Conservation (phyloP, 2,329 filamentous ascomycete species). For the Coniochaeta sp. region DNA sequence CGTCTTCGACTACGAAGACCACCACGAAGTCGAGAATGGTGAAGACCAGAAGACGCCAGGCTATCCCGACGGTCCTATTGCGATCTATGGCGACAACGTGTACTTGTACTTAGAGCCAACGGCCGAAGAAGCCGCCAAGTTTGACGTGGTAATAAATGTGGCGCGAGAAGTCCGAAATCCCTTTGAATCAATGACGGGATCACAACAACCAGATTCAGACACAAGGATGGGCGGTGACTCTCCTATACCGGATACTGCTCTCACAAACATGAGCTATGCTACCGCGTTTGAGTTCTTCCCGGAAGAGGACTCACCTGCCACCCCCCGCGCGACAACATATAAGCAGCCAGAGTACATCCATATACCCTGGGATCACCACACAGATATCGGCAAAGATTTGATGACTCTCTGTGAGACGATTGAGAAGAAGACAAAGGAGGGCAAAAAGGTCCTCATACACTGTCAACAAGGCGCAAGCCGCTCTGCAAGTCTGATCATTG, state of each 20-base stretch:
- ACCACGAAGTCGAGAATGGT: slow-evolving; percentile 62
- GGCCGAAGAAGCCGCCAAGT: slow-evolving; percentile 66
- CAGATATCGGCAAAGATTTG: slow-evolving; percentile 72
- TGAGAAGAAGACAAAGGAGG: slow-evolving; percentile 62
- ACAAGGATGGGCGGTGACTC: slow-evolving; percentile 31
- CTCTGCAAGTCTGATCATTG: slow-evolving; percentile 79
- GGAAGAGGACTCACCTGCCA: slow-evolving; percentile 45
- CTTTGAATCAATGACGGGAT: slow-evolving; percentile 37
- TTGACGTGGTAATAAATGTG: slow-evolving; percentile 80
- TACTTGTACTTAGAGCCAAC: slow-evolving; percentile 77
- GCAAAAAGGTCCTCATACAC: slow-evolving; percentile 75
- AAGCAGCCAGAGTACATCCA: slow-evolving; percentile 75
- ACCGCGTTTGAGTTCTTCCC: slow-evolving; percentile 54
- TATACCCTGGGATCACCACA: slow-evolving; percentile 84
- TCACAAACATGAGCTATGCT: slow-evolving; percentile 49
- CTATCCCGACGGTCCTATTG: slow-evolving; percentile 75
- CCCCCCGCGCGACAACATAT: slow-evolving; percentile 43
- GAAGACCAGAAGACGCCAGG: slow-evolving; percentile 76
- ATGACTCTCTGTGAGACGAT: slow-evolving; percentile 70
- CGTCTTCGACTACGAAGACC: slow-evolving; percentile 52
- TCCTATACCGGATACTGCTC: slow-evolving; percentile 47
- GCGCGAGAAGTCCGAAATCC: slow-evolving; percentile 77
- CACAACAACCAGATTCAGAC: slow-evolving; percentile 19
- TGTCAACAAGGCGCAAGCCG: slow-evolving; percentile 83
- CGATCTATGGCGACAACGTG: slow-evolving; percentile 72